Base-by-base conservation (phyloP, 2,329 filamentous ascomycete species). In the Chaetomiaceae sp. region DNA sequence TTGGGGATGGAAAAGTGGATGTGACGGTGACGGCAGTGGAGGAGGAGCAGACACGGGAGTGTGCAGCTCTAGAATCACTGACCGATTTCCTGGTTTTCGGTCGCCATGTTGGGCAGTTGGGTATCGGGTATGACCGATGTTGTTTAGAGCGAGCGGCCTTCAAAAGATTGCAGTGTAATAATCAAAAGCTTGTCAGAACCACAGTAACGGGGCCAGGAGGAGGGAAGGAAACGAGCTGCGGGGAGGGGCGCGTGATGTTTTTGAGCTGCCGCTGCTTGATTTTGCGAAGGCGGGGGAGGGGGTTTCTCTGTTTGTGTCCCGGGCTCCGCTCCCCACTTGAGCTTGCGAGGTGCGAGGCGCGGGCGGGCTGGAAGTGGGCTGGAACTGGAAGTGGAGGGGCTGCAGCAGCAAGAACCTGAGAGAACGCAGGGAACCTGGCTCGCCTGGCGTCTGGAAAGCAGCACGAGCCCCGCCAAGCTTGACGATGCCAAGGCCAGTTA, bases 21-120 rank as follows among this genome's bases (percentile, higher is more conserved):
- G 41, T 12, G 40, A 54, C 12, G 30, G 7, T 12, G 30, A 12
- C n/a, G n/a, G n/a, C n/a, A 13, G 10, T 5, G 30, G 30, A 7
- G 30, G 12, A 33, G 14, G 8, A 33, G 8, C 8, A 33, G 30
- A n/a, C 10, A 33, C 25, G 14, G 30, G 30, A n/a, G n/a, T n/a
- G n/a, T n/a, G n/a, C n/a, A n/a, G n/a, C n/a, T n/a, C n/a, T n/a
- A n/a, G n/a, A n/a, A n/a, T 25, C 17, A 67, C 68, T 62, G 50
- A 72, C 69, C 69, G 48, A 66, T 63, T 60, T 67, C 65, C 59
- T 71, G 70, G 41, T 56, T 47, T 59, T 70, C 69, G 56, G 69
- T 66, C 50, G 68, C 65, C 69, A 72, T 72, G 41, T 44, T 67
- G 54, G 38, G 38, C 44, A 48, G 34, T 13, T 19, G n/a, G n/a